Base-by-base conservation (phyloP, 1,139 yeast genomes). In the Kodamaea derodonti region DNA sequence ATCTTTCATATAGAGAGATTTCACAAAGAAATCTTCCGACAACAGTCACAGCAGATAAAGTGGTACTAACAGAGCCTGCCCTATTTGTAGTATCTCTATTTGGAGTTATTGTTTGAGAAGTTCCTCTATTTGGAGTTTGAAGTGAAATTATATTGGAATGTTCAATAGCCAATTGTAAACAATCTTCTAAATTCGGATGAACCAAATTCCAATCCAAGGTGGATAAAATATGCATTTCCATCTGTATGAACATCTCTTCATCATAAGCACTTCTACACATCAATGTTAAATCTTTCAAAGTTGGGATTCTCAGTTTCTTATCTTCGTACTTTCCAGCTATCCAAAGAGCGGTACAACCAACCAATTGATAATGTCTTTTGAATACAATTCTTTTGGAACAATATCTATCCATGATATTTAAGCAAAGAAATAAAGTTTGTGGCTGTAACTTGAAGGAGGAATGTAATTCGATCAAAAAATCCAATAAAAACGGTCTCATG, bases 281-380 rank as follows among this genome's bases (percentile, higher is more conserved):
- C 46, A 78, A 65, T 14, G 83, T 72, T 45, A 90, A 72, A 51
- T 88, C 96, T 35, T 76, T 72, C 37, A 88, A 69, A 1, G 92
- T 80, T 20, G 97, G 96, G 3, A 87, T 88, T 38, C 86, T 67
- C 38, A 78, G 73, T 61, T 90, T 90, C 54, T 84, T 84, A 58
- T 88, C 97, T 52, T 86, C 88, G 58, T 84, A 86, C 60, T 92
- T 92, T 35, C 95, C 87, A 6, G 97, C 96, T 31, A 92, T 79
- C 97, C 97, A 90, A 36, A 92, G 69, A 4, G 96, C 86, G 2
- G 96, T 84, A 51, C 95, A 84, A 2, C 96, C 96, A 11, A 92
- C 92, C 43, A 92, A 67, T 57, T 90, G 97, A 57, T 87, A 88
- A 57, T 92, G 97, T 46, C 88, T 79, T 52, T 84, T 85, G 61